Conservation (phyloP, 108 stramenopile species). For the Stephanodiscus triporus region DNA sequence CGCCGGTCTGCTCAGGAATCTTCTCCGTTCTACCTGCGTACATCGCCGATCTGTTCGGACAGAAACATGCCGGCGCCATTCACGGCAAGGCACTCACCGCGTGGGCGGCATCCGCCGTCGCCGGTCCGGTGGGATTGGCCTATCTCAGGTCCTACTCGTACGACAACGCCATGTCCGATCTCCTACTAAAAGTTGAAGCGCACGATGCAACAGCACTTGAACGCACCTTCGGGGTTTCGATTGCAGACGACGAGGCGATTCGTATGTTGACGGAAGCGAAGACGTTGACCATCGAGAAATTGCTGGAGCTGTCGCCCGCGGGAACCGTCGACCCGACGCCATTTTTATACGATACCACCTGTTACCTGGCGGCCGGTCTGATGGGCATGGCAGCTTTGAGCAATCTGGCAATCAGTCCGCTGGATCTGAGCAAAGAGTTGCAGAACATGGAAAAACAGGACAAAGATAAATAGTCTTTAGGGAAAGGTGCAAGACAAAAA, state of each 20-base stretch:
- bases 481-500: not conserved
- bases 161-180: conserved; percentile 60
- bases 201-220: conserved; percentile 62
- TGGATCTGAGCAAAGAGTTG: conserved; percentile 47
- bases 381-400: conserved; percentile 56
- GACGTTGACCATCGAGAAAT: conserved; percentile 74
- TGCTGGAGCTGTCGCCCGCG: conserved; percentile 68
- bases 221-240: conserved; percentile 58
- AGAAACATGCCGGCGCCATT: conserved; percentile 76
- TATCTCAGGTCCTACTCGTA: conserved; percentile 63
- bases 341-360: conserved; percentile 77
- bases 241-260: conserved; percentile 50
- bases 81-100: conserved; percentile 80
- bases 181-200: conserved; percentile 51
- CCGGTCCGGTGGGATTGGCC: conserved; percentile 72
- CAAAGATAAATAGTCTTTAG: not conserved
- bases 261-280: conserved; percentile 69
- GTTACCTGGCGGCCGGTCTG: conserved; percentile 76
- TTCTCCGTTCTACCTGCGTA: conserved; percentile 81
- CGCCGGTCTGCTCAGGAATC: not conserved
- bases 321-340: conserved; percentile 84
- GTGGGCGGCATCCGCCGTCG: conserved; percentile 63
- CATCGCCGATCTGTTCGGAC: conserved; percentile 85
- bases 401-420: conserved; percentile 57
- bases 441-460: conserved; percentile 15